Base-by-base conservation (phyloP, 345 rosid species). In the Populus euphratica region DNA sequence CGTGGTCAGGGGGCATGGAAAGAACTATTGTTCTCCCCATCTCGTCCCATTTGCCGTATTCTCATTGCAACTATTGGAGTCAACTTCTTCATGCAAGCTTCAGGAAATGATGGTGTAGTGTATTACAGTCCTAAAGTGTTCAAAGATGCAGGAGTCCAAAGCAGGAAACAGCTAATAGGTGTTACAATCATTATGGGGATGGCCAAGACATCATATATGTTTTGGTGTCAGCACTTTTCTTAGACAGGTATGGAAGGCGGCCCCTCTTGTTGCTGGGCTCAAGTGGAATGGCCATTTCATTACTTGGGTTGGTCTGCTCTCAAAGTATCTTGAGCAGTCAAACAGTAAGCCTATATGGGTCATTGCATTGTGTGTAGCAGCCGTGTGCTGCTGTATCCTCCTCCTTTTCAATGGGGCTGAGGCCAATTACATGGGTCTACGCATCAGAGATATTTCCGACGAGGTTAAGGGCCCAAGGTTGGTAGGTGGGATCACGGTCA, bases 81-180 rank as follows among this genome's bases (percentile, higher is more conserved):
- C 12, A 87, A 91, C 76, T 89, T 90, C 86, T 91, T 89, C 77
- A 86, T 84, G 93, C 93, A 91, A 75, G 91, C 90, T 41, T 88
- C 95, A 27, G 93, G 93, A 0, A 80, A 88, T 17, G 90, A 91
- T 61, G 91, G 91, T 0, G 87, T 84, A 33, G 81, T 91, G 6
- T 87, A 88, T 76, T 89, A 89, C 87, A 84, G 88, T 76, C 93
- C 91, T 1, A 77, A 84, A 74, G 87, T 89, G 43, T 88, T 91
- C 78, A 78, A 71, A 27, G 82, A 78, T 4, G 90, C 86, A 0
- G 86, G 93, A 36, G 84, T 91, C 8, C 47, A 70, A 21, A 72
- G 75, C 54, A 81, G 63, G 64, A 76, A 31, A 73, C 82, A 84
- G 76, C 90, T 88, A 8, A 75, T 86, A 16, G 85, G 86, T 0